These are phyloP conservation scores for Verruconis gallopava DNA, from an alignment of 2,329 filamentous ascomycete species.

Conservation along the genomic window DNA sequence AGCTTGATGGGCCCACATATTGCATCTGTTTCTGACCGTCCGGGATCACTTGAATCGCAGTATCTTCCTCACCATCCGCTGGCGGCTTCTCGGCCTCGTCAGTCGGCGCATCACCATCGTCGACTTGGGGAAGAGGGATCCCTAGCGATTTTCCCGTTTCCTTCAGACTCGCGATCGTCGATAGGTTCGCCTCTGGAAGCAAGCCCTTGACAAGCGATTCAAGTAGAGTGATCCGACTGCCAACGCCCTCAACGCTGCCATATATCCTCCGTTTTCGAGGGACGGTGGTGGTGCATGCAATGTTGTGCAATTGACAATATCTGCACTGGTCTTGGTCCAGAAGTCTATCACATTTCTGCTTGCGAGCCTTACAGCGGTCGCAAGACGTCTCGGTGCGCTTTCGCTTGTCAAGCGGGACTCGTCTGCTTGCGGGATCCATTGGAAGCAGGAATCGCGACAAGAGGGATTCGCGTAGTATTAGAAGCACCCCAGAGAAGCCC, in stretches of 20 bases:
- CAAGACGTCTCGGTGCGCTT: slow-evolving; percentile 33
- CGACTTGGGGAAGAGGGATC: slow-evolving; percentile 25
- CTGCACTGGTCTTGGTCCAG: slow-evolving; percentile 27
- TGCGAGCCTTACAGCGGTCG: slow-evolving; percentile 35
- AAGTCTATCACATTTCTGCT: slow-evolving; percentile 32
- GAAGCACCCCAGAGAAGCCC: too few species aligned
- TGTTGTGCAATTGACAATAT: slow-evolving; percentile 29
- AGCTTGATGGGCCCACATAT: slow-evolving; percentile 32
- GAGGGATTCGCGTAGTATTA: too few species aligned
- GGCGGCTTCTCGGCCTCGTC: slow-evolving; percentile 1
- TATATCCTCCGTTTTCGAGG: slow-evolving; percentile 33
- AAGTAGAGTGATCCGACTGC: slow-evolving; percentile 27
- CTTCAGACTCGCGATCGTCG: slow-evolving; percentile 29
- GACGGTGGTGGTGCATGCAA: slow-evolving; percentile 31
- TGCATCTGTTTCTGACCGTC: slow-evolving; percentile 33
- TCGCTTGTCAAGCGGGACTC: slow-evolving; percentile 31
- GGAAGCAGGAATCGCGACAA: too few species aligned
- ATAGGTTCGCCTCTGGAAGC: slow-evolving; percentile 29
- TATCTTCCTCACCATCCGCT: slow-evolving; percentile 15
- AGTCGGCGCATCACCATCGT: slow-evolving; percentile 12
- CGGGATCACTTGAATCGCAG: slow-evolving; percentile 25
- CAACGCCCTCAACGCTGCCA: slow-evolving; percentile 30
- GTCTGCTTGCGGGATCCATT: slow-evolving; percentile 12
- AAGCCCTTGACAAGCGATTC: slow-evolving; percentile 33
- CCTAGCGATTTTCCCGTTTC: slow-evolving; percentile 26